Evolutionary conservation across 202 grass and related monocot species (phyloP).

Genomic region (Brachypodium distachyon): DNA sequence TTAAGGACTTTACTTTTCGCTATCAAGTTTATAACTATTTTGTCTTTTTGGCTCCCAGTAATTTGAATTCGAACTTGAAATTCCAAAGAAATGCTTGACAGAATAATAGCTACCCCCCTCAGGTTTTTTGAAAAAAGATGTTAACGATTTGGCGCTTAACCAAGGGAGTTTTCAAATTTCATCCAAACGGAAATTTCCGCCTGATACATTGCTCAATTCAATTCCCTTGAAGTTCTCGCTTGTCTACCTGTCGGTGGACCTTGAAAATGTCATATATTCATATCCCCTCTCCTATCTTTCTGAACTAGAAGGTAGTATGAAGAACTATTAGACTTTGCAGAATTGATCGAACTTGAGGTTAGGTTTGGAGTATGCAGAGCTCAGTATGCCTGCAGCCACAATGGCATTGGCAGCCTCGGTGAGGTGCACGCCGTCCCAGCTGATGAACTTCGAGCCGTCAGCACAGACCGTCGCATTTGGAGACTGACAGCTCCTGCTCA

Average conservation of each 20-base stretch:
- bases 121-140: too few species aligned
- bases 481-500: slow-evolving; percentile 40
- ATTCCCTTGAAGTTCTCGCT: too few species aligned
- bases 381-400: slow-evolving; percentile 59
- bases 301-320: background rate
- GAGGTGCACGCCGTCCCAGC: slow-evolving; percentile 88
- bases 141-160: too few species aligned
- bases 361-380: slow-evolving; percentile 59
- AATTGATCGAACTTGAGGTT: slow-evolving; percentile 65
- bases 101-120: too few species aligned
- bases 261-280: background rate
- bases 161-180: too few species aligned
- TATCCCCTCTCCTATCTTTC: background rate
- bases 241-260: background rate
- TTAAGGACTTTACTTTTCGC: too few species aligned
- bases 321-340: slow-evolving; percentile 35
- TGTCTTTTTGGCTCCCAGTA: too few species aligned
- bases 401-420: slow-evolving; percentile 63
- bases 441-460: slow-evolving; percentile 51
- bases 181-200: too few species aligned
- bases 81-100: too few species aligned
- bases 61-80: too few species aligned
- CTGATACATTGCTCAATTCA: too few species aligned
- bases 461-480: slow-evolving; percentile 23
- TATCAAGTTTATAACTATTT: too few species aligned